Conservation (phyloP, 169 alveolate species). For the Plasmodium berghei region DNA sequence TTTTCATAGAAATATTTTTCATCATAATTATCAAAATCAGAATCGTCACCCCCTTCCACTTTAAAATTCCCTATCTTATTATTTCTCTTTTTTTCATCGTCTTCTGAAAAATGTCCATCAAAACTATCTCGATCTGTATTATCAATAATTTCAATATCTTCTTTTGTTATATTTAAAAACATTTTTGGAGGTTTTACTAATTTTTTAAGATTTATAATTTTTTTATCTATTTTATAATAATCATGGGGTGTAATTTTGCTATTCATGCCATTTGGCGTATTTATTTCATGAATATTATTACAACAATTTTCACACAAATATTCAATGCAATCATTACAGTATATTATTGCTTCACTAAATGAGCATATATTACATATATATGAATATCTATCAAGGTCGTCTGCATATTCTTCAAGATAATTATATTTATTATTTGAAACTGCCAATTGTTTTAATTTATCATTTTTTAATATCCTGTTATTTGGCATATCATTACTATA, state of each 20-base stretch:
- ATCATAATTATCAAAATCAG: slow-evolving; percentile 74
- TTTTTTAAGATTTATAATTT: slow-evolving; percentile 35
- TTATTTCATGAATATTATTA: slow-evolving; percentile 34
- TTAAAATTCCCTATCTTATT: slow-evolving; percentile 4
- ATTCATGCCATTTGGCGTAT: slow-evolving; percentile 23
- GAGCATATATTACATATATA: slow-evolving; percentile 73
- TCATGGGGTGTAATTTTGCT: slow-evolving; percentile 29
- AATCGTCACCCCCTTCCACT: slow-evolving; percentile 45
- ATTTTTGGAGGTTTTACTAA: slow-evolving; percentile 57
- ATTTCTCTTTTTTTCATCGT: not conserved
- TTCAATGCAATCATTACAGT: slow-evolving; percentile 75
- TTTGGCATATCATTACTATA: slow-evolving; percentile 1
- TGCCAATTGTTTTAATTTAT: slow-evolving; percentile 18
- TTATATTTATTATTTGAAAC: slow-evolving; percentile 30
- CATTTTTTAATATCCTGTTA: slow-evolving; percentile 30
- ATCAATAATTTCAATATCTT: slow-evolving; percentile 31
- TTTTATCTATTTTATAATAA: slow-evolving; percentile 58
- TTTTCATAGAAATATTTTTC: slow-evolving; percentile 63
- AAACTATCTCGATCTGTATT: slow-evolving; percentile 51
- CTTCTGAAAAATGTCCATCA: not conserved
- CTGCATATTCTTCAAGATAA: slow-evolving; percentile 45
- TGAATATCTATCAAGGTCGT: slow-evolving; percentile 49
- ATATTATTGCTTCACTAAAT: slow-evolving; percentile 54
- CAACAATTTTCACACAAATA: slow-evolving; percentile 63
- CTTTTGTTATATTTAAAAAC: slow-evolving; percentile 34